Conservation (phyloP, 345 rosid species). For the Brassica juncea region DNA sequence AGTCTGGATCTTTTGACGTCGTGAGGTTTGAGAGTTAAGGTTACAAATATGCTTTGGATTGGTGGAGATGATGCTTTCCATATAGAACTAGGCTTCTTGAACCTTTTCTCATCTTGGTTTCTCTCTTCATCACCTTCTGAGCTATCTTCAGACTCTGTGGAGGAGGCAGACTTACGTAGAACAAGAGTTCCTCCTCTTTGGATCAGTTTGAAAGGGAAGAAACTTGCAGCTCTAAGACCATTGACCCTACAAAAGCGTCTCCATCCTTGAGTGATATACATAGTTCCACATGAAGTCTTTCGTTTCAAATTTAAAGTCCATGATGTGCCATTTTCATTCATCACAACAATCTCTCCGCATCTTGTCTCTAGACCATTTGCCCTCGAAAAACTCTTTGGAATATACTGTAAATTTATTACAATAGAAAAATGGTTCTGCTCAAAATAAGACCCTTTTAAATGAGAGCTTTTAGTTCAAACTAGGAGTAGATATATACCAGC, state of each 20-base stretch:
- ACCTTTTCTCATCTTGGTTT: neutral
- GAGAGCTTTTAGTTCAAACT: neutral
- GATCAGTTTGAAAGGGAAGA: neutral
- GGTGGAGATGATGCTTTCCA: neutral
- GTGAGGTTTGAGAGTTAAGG: neutral
- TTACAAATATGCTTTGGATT: neutral
- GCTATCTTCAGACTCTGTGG: neutral
- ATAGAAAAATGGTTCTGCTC: neutral
- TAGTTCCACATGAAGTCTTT: neutral
- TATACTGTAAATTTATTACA: neutral
- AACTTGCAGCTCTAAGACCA: neutral
- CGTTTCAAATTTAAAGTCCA: neutral
- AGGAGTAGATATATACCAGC: neutral
- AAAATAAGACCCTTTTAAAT: neutral
- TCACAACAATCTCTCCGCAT: conserved; percentile 11
- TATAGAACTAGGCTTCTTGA: neutral
- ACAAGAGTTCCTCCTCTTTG: neutral
- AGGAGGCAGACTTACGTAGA: neutral
- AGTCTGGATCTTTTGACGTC: neutral
- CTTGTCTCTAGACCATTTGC: neutral
- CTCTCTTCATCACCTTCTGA: neutral
- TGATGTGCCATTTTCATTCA: conserved; percentile 6
- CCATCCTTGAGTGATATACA: neutral
- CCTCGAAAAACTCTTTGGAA: neutral
- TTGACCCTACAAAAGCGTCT: neutral